Conservation (phyloP, 108 stramenopile genomes). For the Nitzschia putrida region DNA sequence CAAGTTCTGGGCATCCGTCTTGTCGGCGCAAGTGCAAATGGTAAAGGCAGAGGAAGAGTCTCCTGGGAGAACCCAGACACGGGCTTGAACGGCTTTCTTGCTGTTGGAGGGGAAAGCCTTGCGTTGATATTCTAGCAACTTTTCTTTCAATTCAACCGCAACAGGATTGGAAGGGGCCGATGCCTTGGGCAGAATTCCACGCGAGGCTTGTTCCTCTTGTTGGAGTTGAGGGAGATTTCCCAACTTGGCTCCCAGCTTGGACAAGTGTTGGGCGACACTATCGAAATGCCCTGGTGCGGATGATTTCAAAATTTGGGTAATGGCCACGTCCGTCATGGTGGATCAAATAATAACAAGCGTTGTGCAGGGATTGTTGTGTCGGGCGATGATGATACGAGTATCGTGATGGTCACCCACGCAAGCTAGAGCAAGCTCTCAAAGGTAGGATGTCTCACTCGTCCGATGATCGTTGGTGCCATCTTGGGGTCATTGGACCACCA, state of each 20-base stretch:
- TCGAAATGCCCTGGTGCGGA: slow-evolving; percentile 48
- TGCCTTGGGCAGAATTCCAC: slow-evolving; percentile 5
- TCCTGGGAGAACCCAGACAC: slow-evolving; percentile 15
- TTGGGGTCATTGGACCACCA: no score
- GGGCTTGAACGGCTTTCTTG: slow-evolving; percentile 4
- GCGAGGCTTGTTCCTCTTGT: slow-evolving; percentile 16
- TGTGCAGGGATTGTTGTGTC: no score
- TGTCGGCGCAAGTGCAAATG: slow-evolving; percentile 50
- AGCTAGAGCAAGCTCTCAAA: no score
- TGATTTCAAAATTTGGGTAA: slow-evolving; percentile 19
- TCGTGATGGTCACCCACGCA: not conserved
- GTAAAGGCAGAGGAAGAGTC: slow-evolving; percentile 2
- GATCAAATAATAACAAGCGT: not conserved
- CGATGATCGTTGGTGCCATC: no score
- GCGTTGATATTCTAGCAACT: slow-evolving; percentile 33
- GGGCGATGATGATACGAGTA: not conserved
- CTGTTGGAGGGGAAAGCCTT: slow-evolving; percentile 17
- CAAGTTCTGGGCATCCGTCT: slow-evolving; percentile 50
- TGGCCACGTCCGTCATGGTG: slow-evolving; percentile 26
- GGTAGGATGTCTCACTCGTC: no score
- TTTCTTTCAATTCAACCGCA: slow-evolving; percentile 19
- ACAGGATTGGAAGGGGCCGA: slow-evolving; percentile 22
- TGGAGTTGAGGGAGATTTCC: slow-evolving; percentile 4
- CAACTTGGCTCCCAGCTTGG: slow-evolving; percentile 1
- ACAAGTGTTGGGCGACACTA: slow-evolving; percentile 21